Conservation (phyloP, 345 rosid genomes). For the Toxicodendron radicans region DNA sequence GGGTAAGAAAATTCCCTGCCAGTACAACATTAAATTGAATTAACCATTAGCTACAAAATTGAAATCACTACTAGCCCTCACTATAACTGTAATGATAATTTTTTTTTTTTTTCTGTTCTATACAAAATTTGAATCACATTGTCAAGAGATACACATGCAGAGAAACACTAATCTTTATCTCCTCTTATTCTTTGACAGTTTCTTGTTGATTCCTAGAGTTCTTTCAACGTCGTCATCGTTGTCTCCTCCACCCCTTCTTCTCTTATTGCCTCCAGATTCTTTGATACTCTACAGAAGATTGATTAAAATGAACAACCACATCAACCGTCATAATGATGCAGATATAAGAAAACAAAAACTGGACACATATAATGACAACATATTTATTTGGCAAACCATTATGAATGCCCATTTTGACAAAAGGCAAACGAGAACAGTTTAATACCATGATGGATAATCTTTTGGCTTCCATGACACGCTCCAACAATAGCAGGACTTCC, state of each 20-base stretch:
- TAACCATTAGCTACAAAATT: not conserved
- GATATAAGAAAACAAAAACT: not conserved
- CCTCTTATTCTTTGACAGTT: conserved; percentile 42
- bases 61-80: not conserved
- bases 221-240: conserved; percentile 62
- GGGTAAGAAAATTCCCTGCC: too few relatives aligned
- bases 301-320: not conserved
- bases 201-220: conserved; percentile 46
- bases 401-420: too few relatives aligned
- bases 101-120: not conserved
- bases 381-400: too few relatives aligned
- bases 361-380: too few relatives aligned
- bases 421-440: not conserved
- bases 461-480: conserved; percentile 69
- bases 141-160: not conserved
- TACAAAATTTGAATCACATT: not conserved
- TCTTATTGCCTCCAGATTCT: conserved; percentile 50
- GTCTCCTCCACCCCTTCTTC: conserved; percentile 44
- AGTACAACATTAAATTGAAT: too few relatives aligned
- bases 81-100: not conserved
- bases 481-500: conserved; percentile 67
- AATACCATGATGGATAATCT: conserved; percentile 58
- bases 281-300: conserved; percentile 51
- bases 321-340: not conserved
- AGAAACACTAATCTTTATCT: conserved; percentile 5